Evolutionary conservation across 2,329 filamentous ascomycete species (phyloP), one percentile per base, ranked within the genome.

Genomic region (Colletotrichum orbiculare): DNA sequence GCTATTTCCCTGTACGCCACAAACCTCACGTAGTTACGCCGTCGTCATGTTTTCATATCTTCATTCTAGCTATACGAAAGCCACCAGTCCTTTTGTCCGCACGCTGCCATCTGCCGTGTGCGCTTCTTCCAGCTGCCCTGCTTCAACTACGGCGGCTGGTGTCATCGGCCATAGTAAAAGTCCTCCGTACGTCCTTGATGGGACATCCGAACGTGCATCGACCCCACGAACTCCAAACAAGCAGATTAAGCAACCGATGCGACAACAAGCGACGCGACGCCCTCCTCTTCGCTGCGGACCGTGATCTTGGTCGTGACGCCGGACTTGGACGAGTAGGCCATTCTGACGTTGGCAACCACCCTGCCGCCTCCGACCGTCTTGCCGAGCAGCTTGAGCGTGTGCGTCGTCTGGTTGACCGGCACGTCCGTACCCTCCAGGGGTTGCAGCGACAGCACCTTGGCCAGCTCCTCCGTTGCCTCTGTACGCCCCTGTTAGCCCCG

Each of bases 271-370:
- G 89, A 86, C 67, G 96, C 94, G 74, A 99, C 89, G 60, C 93
- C 93, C 75, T 96, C 93, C 80, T 99, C 96, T 78, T 99, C 96
- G 77, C 91, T 92, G 75, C 96, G 87, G 67, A 95, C 92, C 56
- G 91, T 92, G 72, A 99, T 93, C 87, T 98, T 98, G 74, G 95
- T 96, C 64, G 96, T 97, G 34, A 98, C 94, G 56, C 96, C 96
- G 54, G 90, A 91, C 85, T 96, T 97, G 73, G 91, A 89, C 67
- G 93, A 96, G 80, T 89, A 97, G 1, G 94, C 96, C 94, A 99
- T 97, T 79, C 94, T 88, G 69, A 98, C 89, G 69, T 88, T 90
- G 66, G 91, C 92, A 60, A 94, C 93, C 13, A 99, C 95, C 73
- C 91, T 91, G 70, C 96, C 96, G 41, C 95, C 96, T 39, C 87